These are phyloP conservation scores for Vitis vinifera DNA, from an alignment of 164 flowering plant genomes.

Conservation along the genomic window ASM3070453v1 NC_081810.1:7886001-7886500, in stretches of 20 bases:
- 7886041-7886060: slow-evolving; percentile 13
- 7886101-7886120: slow-evolving; percentile 7
- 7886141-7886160: slow-evolving; percentile 19
- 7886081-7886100: slow-evolving; percentile 28
- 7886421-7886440: slow-evolving; percentile 16
- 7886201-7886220: too few species aligned
- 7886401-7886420: slow-evolving; percentile 8
- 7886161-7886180: background rate
- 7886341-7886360: background rate
- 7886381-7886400: background rate
- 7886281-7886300: slow-evolving; percentile 2
- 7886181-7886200: background rate
- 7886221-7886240: background rate
- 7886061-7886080: background rate
- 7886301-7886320: too few species aligned
- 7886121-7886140: slow-evolving; percentile 23
- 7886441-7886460: background rate
- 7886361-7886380: background rate
- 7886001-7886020: background rate
- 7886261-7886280: slow-evolving; percentile 8
- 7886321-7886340: background rate
- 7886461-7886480: slow-evolving; percentile 11
- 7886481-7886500: slow-evolving; percentile 16
- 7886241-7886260: background rate
- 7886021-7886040: slow-evolving; percentile 13